Base-by-base conservation (phyloP, 1,284 basidiomycete species). In the Macrocystidia cucumis region DNA sequence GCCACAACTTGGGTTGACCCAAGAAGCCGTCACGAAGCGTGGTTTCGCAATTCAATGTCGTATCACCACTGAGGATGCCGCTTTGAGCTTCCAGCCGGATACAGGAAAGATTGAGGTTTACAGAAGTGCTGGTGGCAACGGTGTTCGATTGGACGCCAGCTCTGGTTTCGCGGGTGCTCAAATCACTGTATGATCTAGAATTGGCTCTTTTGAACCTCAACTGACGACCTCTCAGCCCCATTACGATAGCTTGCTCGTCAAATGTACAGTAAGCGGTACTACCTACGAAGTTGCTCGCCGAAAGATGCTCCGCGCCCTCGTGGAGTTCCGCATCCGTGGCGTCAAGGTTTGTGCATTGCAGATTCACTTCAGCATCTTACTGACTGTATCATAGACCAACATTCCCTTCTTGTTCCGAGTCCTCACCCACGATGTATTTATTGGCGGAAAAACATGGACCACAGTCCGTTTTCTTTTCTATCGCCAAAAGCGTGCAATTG, bases 71-170 rank as follows among this genome's bases (percentile, higher is more conserved):
- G 96, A 99, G 64, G 95, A 99, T 60, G 79, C 96, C 6, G 77
- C 87, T 16, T 59, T 75, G 37, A 74, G 70, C 56, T 98, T 99
- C 87, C 91, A 97, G 63, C 96, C 96, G 22, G 96, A 99, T 61
- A 98, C 91, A 2, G 96, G 96, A 45, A 97, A 98, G 63, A 98
- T 99, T 49, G 95, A 98, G 56, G 96, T 99, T 22, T 98, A 98
- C 67, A 85, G 95, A 44, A 93, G 90, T 51, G 95, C 96, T 28
- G 96, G 96, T 63, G 96, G 96, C 45, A 98, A 98, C 58, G 96
- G 96, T 60, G 92, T 99, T 35, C 88, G 96, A 60, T 74, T 99
- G 39, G 96, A 99, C 56, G 91, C 96, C 17, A 87, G 85, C 57
- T 98, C 93, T 45, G 96, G 96, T 49, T 99, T 98, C 51, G 96